Base-by-base conservation (phyloP, 257 asterid species). In the Verbena officinalis region DNA sequence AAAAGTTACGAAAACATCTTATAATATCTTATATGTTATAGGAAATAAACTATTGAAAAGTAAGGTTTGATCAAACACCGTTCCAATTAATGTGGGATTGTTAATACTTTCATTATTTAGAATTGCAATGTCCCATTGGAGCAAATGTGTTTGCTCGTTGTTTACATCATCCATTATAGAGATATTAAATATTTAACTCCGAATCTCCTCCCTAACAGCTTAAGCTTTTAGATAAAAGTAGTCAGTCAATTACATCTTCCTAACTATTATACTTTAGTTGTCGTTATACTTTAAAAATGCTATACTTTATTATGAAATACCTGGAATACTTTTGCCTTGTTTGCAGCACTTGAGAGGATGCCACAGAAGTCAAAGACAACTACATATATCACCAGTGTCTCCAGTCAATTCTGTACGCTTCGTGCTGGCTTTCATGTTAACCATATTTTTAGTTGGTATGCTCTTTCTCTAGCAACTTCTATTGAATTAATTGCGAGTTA, bases 401-500 rank as follows among this genome's bases (percentile, higher is more conserved):
- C 89, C 85, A 1, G 75, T 74, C 62, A 84, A 70, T 56, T 86
- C 96, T 46, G 51, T 83, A 43, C 93, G 96, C 19, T 72, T 78
- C 55, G 45, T 75, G 9, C 85, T 91, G 54, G 80, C 72, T 69
- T 59, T 91, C 72, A 78, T 81, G 88, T 71, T 91, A 56, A 84
- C 94, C 62, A 49, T 91, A 51, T 84, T 91, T 72, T 74, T 91
- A 81, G 81, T 86, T 16, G 98, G 98, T 91, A 78, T 64, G 82
- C 61, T 77, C 71, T 46, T 20, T 8, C 48, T 70, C 65, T 71
- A 9, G 14, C 44, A 22, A 53, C 62, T 45, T 59, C 44, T 53
- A 36, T n/a, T 55, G 54, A 36, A 53, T 17, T 14, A 45, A 2
- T 27, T 27, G 33, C 33, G 5, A 27, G 33, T 2, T 27, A 2